phyloP scores from a whole-genome alignment of 148 eudicot species.

The Chenopodium formosanum region DNA sequence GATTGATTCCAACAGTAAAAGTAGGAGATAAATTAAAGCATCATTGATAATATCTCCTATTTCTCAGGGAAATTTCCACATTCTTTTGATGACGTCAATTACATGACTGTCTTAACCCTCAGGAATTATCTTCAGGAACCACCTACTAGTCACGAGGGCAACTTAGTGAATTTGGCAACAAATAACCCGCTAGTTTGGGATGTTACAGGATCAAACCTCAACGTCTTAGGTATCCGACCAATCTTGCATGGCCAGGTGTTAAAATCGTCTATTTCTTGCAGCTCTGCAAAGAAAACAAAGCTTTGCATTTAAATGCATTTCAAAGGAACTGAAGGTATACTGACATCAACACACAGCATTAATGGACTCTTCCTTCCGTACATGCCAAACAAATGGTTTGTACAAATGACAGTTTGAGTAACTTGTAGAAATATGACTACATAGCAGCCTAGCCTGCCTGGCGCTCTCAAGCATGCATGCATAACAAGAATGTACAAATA shows the following conservation, averaged over 20 bases:
- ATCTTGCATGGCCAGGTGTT: constrained; percentile 79
- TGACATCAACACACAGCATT: neutral
- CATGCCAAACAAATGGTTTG: neutral
- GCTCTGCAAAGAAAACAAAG: constrained; percentile 46
- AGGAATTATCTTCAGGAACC: neutral
- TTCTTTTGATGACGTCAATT: neutral
- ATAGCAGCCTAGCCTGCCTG: neutral
- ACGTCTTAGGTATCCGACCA: constrained; percentile 62
- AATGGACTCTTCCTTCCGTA: neutral
- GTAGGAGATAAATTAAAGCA: neutral
- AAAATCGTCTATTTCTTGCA: constrained; percentile 67
- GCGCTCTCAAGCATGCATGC: neutral
- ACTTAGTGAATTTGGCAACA: constrained; percentile 66
- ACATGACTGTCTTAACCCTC: neutral
- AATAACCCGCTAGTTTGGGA: constrained; percentile 78
- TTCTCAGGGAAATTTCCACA: neutral
- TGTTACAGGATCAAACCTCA: constrained; percentile 86
- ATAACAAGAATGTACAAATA: neutral
- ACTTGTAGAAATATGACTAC: neutral
- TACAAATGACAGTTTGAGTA: neutral
- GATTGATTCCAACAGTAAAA: neutral
- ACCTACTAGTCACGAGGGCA: constrained; percentile 5
- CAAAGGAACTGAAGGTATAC: neutral
- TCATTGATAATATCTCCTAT: neutral
- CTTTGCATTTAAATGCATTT: neutral